Conservation (phyloP, 2,329 filamentous ascomycete species). For the Aspergillus ibericus region DNA sequence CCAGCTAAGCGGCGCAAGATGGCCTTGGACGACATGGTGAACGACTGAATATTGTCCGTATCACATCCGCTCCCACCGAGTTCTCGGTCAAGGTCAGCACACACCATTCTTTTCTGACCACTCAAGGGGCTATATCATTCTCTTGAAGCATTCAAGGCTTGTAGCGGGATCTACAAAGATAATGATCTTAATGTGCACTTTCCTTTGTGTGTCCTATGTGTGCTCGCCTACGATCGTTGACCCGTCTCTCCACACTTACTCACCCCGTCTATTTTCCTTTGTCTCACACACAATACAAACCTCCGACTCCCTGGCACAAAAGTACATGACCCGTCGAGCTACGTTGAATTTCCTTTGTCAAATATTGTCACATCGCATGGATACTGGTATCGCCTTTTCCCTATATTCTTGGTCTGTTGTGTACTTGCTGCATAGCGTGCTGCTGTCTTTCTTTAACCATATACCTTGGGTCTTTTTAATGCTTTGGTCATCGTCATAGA, state of each 20-base stretch:
- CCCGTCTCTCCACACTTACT: background rate
- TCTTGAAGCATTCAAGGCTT: slow-evolving; percentile 12
- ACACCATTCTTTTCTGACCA: background rate
- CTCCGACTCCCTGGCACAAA: background rate
- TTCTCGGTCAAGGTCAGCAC: slow-evolving; percentile 3
- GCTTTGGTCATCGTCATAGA: slow-evolving; percentile 16
- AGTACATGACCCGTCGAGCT: slow-evolving; percentile 1
- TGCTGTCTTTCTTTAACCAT: slow-evolving; percentile 8
- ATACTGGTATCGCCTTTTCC: background rate
- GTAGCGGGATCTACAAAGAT: slow-evolving; percentile 24
- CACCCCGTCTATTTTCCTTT: background rate
- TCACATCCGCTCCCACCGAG: background rate
- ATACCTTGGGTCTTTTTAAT: slow-evolving; percentile 8
- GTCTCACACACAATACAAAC: background rate
- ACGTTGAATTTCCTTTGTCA: slow-evolving; percentile 2
- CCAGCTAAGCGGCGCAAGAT: slow-evolving; percentile 41
- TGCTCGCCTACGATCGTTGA: slow-evolving; percentile 9
- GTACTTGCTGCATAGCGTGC: slow-evolving; percentile 16
- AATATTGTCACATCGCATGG: background rate
- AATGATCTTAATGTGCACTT: slow-evolving; percentile 23
- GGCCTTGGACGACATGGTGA: slow-evolving; percentile 44
- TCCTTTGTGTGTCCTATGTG: slow-evolving; percentile 20
- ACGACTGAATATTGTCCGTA: slow-evolving; percentile 26
- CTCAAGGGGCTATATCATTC: background rate
- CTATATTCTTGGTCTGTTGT: slow-evolving; percentile 6